A percentile compares a stretch with the other conserved stretches of the same genome.
phyloP scores from a whole-genome alignment of 1,284 basidiomycete genomes.

The Apiotrichum laibachii region DNA sequence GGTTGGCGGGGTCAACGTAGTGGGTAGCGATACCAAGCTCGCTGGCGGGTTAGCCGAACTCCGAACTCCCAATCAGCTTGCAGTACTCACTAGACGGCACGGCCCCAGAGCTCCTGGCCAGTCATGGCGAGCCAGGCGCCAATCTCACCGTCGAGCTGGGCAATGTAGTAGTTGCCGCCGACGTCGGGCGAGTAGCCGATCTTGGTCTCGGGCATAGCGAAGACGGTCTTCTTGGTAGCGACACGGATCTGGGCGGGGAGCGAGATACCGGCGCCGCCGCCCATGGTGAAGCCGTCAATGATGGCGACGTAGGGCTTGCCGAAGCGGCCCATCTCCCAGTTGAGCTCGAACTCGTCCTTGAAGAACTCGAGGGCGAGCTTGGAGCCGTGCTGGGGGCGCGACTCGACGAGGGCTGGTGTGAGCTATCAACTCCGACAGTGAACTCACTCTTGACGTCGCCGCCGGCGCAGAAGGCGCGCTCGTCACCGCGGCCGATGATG shows the following conservation, averaged over 20 bases:
- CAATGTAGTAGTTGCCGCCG: constrained; percentile 84
- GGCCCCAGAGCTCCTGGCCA: constrained; percentile 66
- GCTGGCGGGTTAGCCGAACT: constrained; percentile 6
- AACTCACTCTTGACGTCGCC: constrained; percentile 69
- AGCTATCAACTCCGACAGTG: not conserved
- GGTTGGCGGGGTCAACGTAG: constrained; percentile 71
- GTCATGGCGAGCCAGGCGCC: constrained; percentile 95
- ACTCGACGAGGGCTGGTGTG: constrained; percentile 18
- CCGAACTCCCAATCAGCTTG: too few relatives aligned
- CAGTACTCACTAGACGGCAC: constrained; percentile 72
- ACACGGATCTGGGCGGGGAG: constrained; percentile 87
- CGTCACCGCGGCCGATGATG: constrained; percentile 73
- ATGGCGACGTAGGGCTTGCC: constrained; percentile 84
- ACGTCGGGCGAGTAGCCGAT: constrained; percentile 67
- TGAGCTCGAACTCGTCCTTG: constrained; percentile 87
- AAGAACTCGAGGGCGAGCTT: constrained; percentile 77
- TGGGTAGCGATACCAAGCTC: constrained; percentile 89
- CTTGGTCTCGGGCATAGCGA: constrained; percentile 97
- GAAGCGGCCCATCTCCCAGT: constrained; percentile 76
- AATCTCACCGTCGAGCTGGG: constrained; percentile 83
- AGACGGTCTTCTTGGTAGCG: constrained; percentile 86
- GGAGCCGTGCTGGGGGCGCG: constrained; percentile 30
- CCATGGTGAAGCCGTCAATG: constrained; percentile 91
- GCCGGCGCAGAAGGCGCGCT: constrained; percentile 87
- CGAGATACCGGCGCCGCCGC: constrained; percentile 88